phyloP scores from a whole-genome alignment of 495 filamentous ascomycete species.

The Lichina pygmaea region DNA sequence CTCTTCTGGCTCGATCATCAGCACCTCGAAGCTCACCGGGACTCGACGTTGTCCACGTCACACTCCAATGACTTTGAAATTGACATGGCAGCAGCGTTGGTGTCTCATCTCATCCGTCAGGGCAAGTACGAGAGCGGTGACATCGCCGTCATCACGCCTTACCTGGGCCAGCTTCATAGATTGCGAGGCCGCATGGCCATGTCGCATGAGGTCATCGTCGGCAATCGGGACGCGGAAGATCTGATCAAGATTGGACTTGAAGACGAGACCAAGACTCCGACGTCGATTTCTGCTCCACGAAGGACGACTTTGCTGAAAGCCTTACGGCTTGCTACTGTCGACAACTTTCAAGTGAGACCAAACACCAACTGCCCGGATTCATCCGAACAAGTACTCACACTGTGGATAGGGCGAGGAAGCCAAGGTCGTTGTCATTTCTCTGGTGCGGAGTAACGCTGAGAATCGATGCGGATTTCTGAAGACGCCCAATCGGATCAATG shows the following conservation, averaged over 20 bases:
- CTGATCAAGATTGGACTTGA: conserved; percentile 16
- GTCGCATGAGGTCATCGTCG: conserved; percentile 32
- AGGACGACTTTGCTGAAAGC: conserved; percentile 29
- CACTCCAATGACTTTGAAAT: conserved; percentile 43
- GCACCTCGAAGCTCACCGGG: conserved; percentile 21
- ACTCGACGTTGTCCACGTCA: conserved; percentile 21
- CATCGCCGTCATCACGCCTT: conserved; percentile 60
- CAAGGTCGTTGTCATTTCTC: conserved; percentile 54
- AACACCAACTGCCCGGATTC: too few relatives aligned
- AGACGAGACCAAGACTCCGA: background rate
- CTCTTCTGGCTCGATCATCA: conserved; percentile 56
- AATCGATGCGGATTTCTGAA: conserved; percentile 45
- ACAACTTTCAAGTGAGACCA: conserved; percentile 36
- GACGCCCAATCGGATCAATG: conserved; percentile 58
- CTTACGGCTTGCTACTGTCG: conserved; percentile 52
- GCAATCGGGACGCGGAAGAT: conserved; percentile 37
- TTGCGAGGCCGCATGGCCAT: conserved; percentile 22
- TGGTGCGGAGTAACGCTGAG: conserved; percentile 44
- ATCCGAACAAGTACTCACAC: background rate
- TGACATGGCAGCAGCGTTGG: conserved; percentile 33
- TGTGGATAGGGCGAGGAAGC: conserved; percentile 38
- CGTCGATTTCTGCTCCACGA: conserved; percentile 3
- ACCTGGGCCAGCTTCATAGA: conserved; percentile 41
- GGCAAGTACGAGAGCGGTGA: conserved; percentile 34
- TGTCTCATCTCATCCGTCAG: conserved; percentile 47